A percentile compares a stretch with the other conserved stretches of the same genome.
Conservation (phyloP, 1,284 basidiomycete species). For the Malassezia furfur region DNA sequence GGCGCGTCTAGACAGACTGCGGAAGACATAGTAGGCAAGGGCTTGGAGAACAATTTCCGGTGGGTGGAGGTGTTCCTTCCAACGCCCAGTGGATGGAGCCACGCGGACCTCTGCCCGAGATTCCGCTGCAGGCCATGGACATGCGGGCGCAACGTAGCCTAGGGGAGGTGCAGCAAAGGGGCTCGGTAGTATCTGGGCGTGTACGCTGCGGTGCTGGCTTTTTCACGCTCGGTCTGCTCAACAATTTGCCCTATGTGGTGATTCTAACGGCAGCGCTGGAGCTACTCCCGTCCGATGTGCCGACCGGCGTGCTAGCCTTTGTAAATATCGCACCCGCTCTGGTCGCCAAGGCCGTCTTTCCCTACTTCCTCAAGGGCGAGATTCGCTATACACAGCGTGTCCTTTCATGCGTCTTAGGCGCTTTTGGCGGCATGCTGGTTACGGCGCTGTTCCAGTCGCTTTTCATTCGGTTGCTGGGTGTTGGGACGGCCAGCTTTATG, state of each 20-base stretch:
- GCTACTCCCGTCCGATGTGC: conserved; percentile 61
- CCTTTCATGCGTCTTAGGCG: conserved; percentile 49
- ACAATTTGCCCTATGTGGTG: conserved; percentile 64
- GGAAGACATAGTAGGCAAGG: conserved; percentile 15
- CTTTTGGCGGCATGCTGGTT: conserved; percentile 41
- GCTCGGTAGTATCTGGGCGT: too few species aligned
- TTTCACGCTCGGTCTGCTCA: conserved; percentile 49
- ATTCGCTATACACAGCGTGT: conserved; percentile 33
- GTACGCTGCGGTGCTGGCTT: conserved; percentile 19
- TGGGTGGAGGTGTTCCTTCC: neutral
- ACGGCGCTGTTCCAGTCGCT: conserved; percentile 68
- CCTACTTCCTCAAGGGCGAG: conserved; percentile 54
- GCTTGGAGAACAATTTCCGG: neutral
- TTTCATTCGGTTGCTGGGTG: conserved; percentile 68
- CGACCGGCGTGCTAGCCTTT: conserved; percentile 75
- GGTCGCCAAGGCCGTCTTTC: conserved; percentile 79
- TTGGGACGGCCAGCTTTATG: conserved; percentile 78
- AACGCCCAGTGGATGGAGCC: neutral
- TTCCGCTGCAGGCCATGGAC: neutral
- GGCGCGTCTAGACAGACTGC: conserved; percentile 39
- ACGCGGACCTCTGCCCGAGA: neutral
- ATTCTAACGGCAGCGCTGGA: conserved; percentile 92
- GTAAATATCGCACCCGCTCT: conserved; percentile 50
- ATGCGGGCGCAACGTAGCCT: too few species aligned
- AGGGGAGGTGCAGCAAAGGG: too few species aligned